Evolutionary conservation across 192 early-diverging fungal species (phyloP), one percentile per base, ranked within the genome.

Genomic region (Ambispora gerdemannii): DNA sequence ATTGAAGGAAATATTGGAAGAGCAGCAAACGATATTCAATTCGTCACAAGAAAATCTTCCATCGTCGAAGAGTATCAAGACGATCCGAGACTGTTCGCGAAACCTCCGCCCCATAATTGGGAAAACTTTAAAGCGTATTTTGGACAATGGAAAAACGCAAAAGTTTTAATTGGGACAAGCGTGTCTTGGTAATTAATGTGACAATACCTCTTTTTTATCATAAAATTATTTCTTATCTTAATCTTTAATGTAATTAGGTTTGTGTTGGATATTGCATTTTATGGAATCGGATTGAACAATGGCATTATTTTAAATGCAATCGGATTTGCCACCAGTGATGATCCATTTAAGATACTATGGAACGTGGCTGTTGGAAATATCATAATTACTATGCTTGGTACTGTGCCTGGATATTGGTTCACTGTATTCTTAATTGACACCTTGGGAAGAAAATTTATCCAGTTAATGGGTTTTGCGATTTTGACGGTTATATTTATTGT

Each of bases 321-420:
- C 77, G 89, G 90, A 20, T 92, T 84, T 69, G 38, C 72, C 34
- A 77, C 43, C 25, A 27, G 73, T 27, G 3, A 34, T 8, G 71
- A 2, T 38, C 1, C 68, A 0, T 69, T 28, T 56, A 10, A 58
- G 58, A 80, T 87, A 33, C 80, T 89, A 63, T 88, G 82, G 81
- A 87, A 87, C 76, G 87, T 83, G 34, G 80, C 92, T 25, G 77
- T 94, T 72, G 97, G 97, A 69, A 95, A 91, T 84, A 85, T 95
- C 72, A 96, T 95, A 73, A 89, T 99, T 75, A 92, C 92, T 50
- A 65, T 92, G 19, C 81, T 92, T 15, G 92, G 92, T 52, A 88
- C 88, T 30, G 85, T 99, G 8, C 97, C 97, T 32, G 97, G 97
- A 47, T 99, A 97, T 89, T 96, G 92, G 92, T 82, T 99, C 76